Evolutionary conservation across 495 filamentous ascomycete species (phyloP).

Genomic region (Bacidia rubella): DNA sequence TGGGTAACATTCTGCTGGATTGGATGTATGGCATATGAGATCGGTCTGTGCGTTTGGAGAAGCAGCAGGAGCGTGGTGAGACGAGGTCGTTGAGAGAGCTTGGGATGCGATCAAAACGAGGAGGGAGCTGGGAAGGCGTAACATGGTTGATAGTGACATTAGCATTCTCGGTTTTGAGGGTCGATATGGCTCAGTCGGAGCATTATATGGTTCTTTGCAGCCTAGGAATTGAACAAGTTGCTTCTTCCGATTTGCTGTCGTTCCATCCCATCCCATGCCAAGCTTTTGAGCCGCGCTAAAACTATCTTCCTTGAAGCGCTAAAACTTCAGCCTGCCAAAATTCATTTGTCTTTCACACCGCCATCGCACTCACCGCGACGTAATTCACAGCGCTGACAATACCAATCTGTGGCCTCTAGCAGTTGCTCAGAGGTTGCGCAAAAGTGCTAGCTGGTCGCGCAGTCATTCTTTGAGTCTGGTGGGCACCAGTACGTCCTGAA

Average conservation of each 20-base stretch:
- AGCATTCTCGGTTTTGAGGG: neutral
- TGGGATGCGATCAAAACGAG: neutral
- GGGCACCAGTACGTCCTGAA: constrained; percentile 14
- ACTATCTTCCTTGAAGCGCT: neutral
- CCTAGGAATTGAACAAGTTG: too few species aligned
- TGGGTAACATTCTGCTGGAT: constrained; percentile 50
- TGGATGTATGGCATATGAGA: constrained; percentile 48
- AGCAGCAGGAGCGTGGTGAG: constrained; percentile 2
- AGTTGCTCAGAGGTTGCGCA: constrained; percentile 11
- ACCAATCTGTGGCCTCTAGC: constrained; percentile 8
- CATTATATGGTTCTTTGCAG: neutral
- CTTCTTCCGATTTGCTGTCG: too few species aligned
- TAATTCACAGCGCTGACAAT: constrained; percentile 9
- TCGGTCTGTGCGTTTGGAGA: constrained; percentile 24
- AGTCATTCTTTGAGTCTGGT: constrained; percentile 14
- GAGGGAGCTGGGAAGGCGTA: neutral
- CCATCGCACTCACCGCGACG: constrained; percentile 1
- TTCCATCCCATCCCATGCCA: neutral
- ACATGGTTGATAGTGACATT: neutral
- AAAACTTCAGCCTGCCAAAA: neutral
- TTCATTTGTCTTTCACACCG: neutral
- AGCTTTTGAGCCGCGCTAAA: neutral
- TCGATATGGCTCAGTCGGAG: neutral
- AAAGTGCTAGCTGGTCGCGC: constrained; percentile 14
- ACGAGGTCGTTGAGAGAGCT: neutral